Conservation (phyloP, 2,329 filamentous ascomycete species). For the Cercospora beticola region DNA sequence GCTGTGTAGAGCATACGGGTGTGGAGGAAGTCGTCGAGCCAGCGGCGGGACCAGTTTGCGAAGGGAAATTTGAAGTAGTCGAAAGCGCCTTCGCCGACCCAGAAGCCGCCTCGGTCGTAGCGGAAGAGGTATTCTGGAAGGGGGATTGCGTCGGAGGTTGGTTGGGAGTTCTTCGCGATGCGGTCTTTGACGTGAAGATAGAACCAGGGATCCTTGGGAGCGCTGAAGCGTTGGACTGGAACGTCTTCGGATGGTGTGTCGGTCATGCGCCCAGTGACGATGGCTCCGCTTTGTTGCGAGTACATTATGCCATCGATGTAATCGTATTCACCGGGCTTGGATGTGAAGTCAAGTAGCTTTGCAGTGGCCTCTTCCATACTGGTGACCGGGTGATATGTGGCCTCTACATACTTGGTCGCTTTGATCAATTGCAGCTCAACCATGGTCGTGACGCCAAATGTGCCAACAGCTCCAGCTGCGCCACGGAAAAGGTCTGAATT, state of each 20-base stretch:
- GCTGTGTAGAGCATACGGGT: slow-evolving; percentile 66
- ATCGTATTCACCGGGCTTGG: slow-evolving; percentile 45
- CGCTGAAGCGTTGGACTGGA: slow-evolving; percentile 40
- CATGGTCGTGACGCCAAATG: slow-evolving; percentile 64
- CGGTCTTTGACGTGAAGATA: slow-evolving; percentile 47
- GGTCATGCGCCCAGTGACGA: slow-evolving; percentile 48
- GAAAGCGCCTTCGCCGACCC: slow-evolving; percentile 64
- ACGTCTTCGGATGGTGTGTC: slow-evolving; percentile 26
- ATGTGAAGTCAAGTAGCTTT: slow-evolving; percentile 41
- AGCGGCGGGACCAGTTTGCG: slow-evolving; percentile 60
- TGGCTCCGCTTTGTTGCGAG: slow-evolving; percentile 43
- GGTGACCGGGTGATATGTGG: slow-evolving; percentile 48
- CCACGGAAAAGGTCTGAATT: slow-evolving; percentile 63
- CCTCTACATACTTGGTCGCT: slow-evolving; percentile 51
- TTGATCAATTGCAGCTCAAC: slow-evolving; percentile 50
- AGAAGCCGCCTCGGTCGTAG: slow-evolving; percentile 69
- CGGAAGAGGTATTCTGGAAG: slow-evolving; percentile 68
- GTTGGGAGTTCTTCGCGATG: slow-evolving; percentile 43
- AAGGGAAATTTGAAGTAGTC: slow-evolving; percentile 65
- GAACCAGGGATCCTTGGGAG: slow-evolving; percentile 52
- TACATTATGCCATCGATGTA: slow-evolving; percentile 55
- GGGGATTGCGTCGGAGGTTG: slow-evolving; percentile 57
- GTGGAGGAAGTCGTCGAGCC: slow-evolving; percentile 63
- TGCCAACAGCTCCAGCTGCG: slow-evolving; percentile 65
- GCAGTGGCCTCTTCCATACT: slow-evolving; percentile 46